phyloP scores from a whole-genome alignment of 371 early-diverging fungal species.

The Mucor racemosus region DNA sequence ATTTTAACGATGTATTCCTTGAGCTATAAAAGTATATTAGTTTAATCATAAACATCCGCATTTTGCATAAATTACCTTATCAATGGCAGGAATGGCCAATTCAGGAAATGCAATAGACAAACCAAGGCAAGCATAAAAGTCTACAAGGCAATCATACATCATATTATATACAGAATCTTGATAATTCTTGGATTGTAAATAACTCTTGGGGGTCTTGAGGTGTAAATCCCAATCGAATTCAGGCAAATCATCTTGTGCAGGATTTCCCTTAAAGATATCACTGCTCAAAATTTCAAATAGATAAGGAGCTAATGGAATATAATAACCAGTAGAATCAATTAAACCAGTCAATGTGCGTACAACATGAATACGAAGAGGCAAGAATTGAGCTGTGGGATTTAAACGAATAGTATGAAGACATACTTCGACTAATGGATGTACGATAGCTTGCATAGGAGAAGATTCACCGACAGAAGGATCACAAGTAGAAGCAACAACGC shows the following conservation, averaged over 20 bases:
- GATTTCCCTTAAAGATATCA: conserved; percentile 51
- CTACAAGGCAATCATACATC: conserved; percentile 68
- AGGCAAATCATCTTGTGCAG: conserved; percentile 60
- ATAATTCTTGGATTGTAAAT: conserved; percentile 81
- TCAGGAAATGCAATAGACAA: conserved; percentile 94
- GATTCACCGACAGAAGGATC: conserved; percentile 36
- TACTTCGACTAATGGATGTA: conserved; percentile 44
- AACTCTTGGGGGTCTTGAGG: conserved; percentile 81
- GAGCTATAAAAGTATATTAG: conserved; percentile 36
- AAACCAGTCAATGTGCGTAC: conserved; percentile 74
- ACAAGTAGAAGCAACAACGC: conserved; percentile 75
- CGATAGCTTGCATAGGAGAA: conserved; percentile 42
- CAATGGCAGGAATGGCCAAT: conserved; percentile 76
- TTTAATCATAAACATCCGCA: too few species aligned
- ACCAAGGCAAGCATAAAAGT: conserved; percentile 79
- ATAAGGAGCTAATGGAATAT: conserved; percentile 48
- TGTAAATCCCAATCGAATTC: conserved; percentile 75
- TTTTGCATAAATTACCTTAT: conserved; percentile 51
- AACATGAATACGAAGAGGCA: conserved; percentile 90
- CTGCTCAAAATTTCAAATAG: conserved; percentile 70
- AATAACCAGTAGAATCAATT: conserved; percentile 54
- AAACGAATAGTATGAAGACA: conserved; percentile 59
- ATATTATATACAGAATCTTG: conserved; percentile 76
- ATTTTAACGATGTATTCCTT: conserved; percentile 59
- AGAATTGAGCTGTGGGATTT: conserved; percentile 84